Base-by-base conservation (phyloP, 352 stramenopile genomes). In the Phytopythium cucurbitacearum region DNA sequence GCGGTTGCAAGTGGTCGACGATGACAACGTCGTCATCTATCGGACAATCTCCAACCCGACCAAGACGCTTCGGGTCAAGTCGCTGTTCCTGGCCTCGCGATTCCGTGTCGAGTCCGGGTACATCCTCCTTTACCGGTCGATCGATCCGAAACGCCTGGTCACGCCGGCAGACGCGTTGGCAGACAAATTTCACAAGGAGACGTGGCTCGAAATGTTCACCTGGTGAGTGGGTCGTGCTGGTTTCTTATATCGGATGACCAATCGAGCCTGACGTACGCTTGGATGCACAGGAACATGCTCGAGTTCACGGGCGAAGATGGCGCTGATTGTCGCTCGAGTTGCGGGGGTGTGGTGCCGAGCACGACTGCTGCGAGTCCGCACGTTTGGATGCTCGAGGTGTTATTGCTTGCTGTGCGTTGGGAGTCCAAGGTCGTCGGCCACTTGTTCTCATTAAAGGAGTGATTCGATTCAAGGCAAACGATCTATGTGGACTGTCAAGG, bases 361-460 rank as follows among this genome's bases (percentile, higher is more conserved):
- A 73, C 65, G 6, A 57, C 59, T 0, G 73, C 73, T 7, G 69
- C 68, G 7, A 69, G 59, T 9, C 70, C 68, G 16, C 62, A 76
- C 40, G 61, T 80, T 38, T 89, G 78, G 74, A 84, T 88, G 69
- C 62, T 88, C 16, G 74, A 88, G 42, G 72, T 84, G 37, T 60
- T 87, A 53, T 57, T 84, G 35, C 78, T 89, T 32, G 69, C 71
- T 11, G 57, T 87, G 49, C 73, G 69, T 3, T 89, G 75, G 75
- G 75, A 89, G 48, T 58, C 58, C 21, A 76, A 71, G 44, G 65
- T 86, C 36, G 57, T 81, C 10, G 71, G 71, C 3, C 66, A 71
- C n/a, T 62, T 73, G 36, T 77, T 86, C 48, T 50, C 57, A 44
- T 36, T 69, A 9, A 57, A 39, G n/a, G 32, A 35, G 0, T 68